These are phyloP conservation scores for Asterophora parasitica DNA, from an alignment of 768 basidiomycete species.

Conservation along the genomic window DNA sequence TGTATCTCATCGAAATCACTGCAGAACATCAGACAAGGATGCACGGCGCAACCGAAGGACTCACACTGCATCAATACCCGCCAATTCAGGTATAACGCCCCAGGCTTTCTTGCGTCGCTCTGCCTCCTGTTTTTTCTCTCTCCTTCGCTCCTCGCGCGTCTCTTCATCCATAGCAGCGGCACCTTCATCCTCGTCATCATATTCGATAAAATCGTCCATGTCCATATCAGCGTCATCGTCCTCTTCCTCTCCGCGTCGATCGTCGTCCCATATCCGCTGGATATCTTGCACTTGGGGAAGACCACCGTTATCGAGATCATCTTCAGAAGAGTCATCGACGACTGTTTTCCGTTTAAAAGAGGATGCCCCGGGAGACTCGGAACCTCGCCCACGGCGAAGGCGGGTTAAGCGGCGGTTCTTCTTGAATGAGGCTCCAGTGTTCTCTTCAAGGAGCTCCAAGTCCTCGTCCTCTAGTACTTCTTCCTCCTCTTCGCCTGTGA, in stretches of 20 bases:
- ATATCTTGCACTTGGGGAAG: conserved; percentile 59
- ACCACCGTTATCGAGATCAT: conserved; percentile 59
- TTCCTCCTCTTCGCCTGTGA: conserved; percentile 43
- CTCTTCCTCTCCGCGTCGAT: conserved; percentile 58
- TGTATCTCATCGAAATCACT: conserved; percentile 96
- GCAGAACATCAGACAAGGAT: conserved; percentile 12
- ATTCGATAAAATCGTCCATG: conserved; percentile 77
- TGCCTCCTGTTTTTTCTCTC: conserved; percentile 62
- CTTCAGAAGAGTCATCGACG: conserved; percentile 72
- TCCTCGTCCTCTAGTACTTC: conserved; percentile 91
- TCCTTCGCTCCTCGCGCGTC: conserved; percentile 69
- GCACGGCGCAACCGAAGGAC: conserved; percentile 25
- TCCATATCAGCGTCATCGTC: conserved; percentile 72
- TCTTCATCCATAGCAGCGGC: conserved; percentile 66
- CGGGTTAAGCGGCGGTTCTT: conserved; percentile 64
- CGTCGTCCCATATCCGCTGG: conserved; percentile 83
- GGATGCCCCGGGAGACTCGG: conserved; percentile 60
- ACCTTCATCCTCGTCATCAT: conserved; percentile 76
- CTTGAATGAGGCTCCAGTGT: conserved; percentile 78
- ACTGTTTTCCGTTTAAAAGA: conserved; percentile 55
- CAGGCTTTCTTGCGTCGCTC: conserved; percentile 61
- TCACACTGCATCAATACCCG: conserved; percentile 81
- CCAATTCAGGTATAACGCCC: conserved; percentile 63
- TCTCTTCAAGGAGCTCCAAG: conserved; percentile 82
- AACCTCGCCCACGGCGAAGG: conserved; percentile 66